Conservation (phyloP, 73 alveolate genomes). For the Paramecium octaurelia region DNA sequence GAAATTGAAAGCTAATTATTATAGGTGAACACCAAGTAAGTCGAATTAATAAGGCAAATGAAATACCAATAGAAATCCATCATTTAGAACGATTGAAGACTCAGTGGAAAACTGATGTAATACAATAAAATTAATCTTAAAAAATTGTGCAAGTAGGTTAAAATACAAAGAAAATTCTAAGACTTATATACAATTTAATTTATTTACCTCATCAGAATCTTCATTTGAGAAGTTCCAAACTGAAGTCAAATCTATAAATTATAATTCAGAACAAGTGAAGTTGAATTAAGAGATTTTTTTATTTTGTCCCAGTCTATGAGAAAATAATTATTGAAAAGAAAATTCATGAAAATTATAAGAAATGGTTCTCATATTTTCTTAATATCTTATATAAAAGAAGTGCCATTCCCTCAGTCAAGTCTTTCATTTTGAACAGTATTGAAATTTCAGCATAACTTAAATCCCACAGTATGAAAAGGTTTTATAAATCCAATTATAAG, state of each 20-base stretch:
- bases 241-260: not conserved
- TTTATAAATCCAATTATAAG: not conserved
- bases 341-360: not conserved
- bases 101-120: not conserved
- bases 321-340: not conserved
- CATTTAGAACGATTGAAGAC: conserved; percentile 34
- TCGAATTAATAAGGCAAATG: conserved; percentile 7
- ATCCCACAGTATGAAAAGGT: not conserved
- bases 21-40: not conserved
- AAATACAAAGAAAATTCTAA: not conserved
- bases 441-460: not conserved
- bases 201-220: not conserved
- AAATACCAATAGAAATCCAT: not conserved
- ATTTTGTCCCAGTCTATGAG: conserved; percentile 22
- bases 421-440: not conserved
- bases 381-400: not conserved
- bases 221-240: conserved; percentile 6
- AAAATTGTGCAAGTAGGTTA: not conserved
- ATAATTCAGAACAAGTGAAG: not conserved
- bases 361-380: not conserved
- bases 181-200: not conserved
- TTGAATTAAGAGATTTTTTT: not conserved
- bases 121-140: not conserved
- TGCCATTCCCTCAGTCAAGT: not conserved
- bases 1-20: not conserved